phyloP scores from a whole-genome alignment of 78 protist species.

The Pelomyxa schiedti region DNA sequence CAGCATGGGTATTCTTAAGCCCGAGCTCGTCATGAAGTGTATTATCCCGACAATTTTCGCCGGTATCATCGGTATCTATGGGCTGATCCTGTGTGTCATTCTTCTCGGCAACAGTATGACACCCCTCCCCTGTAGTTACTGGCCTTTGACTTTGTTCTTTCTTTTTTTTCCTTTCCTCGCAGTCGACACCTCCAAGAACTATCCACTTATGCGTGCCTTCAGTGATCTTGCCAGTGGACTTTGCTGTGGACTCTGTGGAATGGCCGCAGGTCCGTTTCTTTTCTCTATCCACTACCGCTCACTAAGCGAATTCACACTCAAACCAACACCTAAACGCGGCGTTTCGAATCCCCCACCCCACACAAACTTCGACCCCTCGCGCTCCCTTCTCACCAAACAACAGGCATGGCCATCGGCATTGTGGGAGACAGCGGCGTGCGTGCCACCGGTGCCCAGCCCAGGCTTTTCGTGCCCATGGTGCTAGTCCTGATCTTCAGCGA shows the following conservation, averaged over 20 bases:
- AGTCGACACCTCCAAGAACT: background rate
- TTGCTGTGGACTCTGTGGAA: conserved; percentile 87
- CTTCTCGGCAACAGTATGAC: conserved; percentile 29
- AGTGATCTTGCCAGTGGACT: conserved; percentile 91
- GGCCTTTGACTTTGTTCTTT: background rate
- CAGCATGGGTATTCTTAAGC: conserved; percentile 89
- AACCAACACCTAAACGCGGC: too few relatives aligned
- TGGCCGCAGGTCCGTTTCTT: conserved; percentile 84
- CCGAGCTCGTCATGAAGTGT: conserved; percentile 88
- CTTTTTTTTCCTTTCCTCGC: background rate
- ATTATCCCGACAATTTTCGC: conserved; percentile 92
- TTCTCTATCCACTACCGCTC: too few relatives aligned
- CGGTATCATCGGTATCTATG: conserved; percentile 99
- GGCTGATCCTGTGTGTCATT: conserved; percentile 94
- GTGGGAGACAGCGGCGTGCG: conserved; percentile 95
- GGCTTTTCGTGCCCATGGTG: conserved; percentile 80
- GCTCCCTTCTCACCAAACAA: background rate
- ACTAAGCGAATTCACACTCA: too few relatives aligned
- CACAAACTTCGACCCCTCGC: too few relatives aligned
- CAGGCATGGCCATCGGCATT: conserved; percentile 61
- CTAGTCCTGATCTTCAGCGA: conserved; percentile 94
- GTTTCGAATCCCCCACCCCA: too few relatives aligned
- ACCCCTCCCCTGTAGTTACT: background rate
- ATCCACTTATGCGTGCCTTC: conserved; percentile 51
- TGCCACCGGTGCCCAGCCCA: conserved; percentile 75